Conservation (phyloP, 2,329 filamentous ascomycete species). For the Aureobasidium leucospermi region DNA sequence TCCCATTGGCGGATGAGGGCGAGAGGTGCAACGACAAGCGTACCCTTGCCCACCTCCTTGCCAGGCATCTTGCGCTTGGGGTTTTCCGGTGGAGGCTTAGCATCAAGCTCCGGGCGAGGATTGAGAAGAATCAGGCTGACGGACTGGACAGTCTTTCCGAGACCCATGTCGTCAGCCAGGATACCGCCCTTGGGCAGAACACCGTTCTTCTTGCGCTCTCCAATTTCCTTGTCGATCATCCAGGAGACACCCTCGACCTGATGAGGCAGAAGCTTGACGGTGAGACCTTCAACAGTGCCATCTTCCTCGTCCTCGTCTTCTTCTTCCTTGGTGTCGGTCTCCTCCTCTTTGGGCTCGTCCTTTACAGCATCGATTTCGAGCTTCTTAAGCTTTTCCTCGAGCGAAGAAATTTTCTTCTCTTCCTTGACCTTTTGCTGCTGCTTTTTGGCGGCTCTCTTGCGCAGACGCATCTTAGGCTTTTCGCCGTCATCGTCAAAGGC, state of each 20-base stretch:
- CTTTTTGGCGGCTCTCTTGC: constrained; percentile 37
- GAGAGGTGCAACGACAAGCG: constrained; percentile 84
- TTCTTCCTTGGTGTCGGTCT: constrained; percentile 22
- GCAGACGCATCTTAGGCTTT: constrained; percentile 36
- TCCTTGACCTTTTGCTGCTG: constrained; percentile 21
- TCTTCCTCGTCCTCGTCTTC: constrained; percentile 48
- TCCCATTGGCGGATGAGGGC: constrained; percentile 98
- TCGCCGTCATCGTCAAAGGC: constrained; percentile 70
- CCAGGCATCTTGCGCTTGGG: constrained; percentile 58
- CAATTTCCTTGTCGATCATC: constrained; percentile 91
- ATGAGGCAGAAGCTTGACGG: constrained; percentile 82
- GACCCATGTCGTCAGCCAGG: constrained; percentile 92
- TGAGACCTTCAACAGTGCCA: constrained; percentile 68
- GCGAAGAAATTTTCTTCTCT: constrained; percentile 29
- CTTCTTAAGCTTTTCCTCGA: constrained; percentile 38
- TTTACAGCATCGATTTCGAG: constrained; percentile 46
- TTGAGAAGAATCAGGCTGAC: constrained; percentile 84
- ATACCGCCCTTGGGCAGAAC: constrained; percentile 85
- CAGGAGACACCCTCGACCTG: constrained; percentile 90
- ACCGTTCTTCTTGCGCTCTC: constrained; percentile 70
- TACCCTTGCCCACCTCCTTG: constrained; percentile 64
- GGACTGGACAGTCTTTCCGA: constrained; percentile 93
- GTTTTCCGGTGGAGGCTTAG: constrained; percentile 46
- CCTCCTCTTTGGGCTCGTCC: constrained; percentile 35
- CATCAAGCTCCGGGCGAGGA: constrained; percentile 47